A percentile compares a stretch with the other conserved stretches of the same genome.
Evolutionary conservation across 345 rosid genomes (phyloP).

Genomic region (Salix exigua): DNA sequence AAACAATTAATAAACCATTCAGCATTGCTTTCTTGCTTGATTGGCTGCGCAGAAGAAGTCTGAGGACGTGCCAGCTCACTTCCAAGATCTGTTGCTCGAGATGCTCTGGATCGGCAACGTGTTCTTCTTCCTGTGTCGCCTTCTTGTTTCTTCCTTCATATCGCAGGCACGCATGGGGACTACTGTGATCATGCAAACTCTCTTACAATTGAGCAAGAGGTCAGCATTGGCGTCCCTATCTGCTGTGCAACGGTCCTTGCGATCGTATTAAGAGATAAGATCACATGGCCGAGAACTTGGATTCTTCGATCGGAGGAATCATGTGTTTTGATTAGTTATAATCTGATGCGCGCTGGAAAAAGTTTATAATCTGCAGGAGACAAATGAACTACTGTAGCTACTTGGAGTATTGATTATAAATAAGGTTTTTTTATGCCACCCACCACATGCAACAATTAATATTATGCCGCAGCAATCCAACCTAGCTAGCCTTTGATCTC

Average conservation of each 20-base stretch:
- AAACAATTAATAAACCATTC: background rate
- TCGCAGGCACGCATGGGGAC: background rate
- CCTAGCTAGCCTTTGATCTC: background rate
- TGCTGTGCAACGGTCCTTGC: background rate
- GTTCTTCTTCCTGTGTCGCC: slow-evolving; percentile 10
- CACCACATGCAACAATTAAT: background rate
- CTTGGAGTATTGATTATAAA: background rate
- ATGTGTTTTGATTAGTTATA: background rate
- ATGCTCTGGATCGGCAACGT: slow-evolving; percentile 18
- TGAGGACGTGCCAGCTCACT: slow-evolving; percentile 32
- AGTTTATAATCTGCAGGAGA: background rate
- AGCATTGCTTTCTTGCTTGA: slow-evolving; percentile 3
- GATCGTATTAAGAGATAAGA: background rate
- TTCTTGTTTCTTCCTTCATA: slow-evolving; percentile 7
- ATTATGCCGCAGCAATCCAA: background rate
- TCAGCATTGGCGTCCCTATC: background rate
- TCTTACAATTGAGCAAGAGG: background rate
- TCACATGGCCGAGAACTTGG: background rate
- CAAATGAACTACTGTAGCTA: background rate
- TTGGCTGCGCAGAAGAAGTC: background rate
- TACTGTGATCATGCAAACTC: background rate
- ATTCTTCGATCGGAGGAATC: background rate
- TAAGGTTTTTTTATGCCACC: background rate
- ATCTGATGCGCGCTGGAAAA: background rate
- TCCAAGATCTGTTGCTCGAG: slow-evolving; percentile 21